phyloP scores from a whole-genome alignment of 2,329 filamentous ascomycete species.

The Calonectria leucothoes region DNA sequence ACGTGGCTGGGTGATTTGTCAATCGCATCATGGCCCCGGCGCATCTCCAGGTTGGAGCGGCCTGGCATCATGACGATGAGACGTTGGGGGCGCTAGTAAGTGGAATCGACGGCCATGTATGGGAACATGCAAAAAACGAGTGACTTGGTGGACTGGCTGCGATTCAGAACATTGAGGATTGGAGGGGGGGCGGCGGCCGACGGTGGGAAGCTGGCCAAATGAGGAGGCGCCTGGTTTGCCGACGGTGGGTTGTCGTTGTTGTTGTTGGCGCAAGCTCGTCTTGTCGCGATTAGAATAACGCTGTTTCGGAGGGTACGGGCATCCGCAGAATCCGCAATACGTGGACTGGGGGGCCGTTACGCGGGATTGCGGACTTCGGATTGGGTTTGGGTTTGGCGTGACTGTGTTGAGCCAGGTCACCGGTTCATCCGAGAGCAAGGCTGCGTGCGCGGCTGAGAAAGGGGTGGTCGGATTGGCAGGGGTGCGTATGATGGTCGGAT shows the following conservation, averaged over 20 bases:
- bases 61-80: constrained; percentile 33
- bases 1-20: constrained; percentile 22
- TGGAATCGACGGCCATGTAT: constrained; percentile 11
- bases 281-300: background rate
- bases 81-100: background rate
- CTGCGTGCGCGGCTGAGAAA: constrained; percentile 4
- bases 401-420: constrained; percentile 1
- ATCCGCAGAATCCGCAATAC: background rate
- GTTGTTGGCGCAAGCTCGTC: background rate
- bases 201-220: background rate
- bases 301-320: constrained; percentile 7
- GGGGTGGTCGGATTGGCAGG: background rate
- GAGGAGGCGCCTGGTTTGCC: background rate
- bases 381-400: constrained; percentile 1
- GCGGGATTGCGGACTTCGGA: background rate
- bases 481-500: background rate
- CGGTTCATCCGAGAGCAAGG: constrained; percentile 8
- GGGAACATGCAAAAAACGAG: constrained; percentile 28
- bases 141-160: constrained; percentile 17
- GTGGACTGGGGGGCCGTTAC: constrained; percentile 10
- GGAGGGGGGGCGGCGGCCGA: constrained; percentile 1
- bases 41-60: constrained; percentile 24
- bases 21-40: constrained; percentile 20
- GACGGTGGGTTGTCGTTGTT: background rate
- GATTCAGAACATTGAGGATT: constrained; percentile 17